phyloP scores from a whole-genome alignment of 73 alveolate species.

The Paramecium pentaurelia region DNA sequence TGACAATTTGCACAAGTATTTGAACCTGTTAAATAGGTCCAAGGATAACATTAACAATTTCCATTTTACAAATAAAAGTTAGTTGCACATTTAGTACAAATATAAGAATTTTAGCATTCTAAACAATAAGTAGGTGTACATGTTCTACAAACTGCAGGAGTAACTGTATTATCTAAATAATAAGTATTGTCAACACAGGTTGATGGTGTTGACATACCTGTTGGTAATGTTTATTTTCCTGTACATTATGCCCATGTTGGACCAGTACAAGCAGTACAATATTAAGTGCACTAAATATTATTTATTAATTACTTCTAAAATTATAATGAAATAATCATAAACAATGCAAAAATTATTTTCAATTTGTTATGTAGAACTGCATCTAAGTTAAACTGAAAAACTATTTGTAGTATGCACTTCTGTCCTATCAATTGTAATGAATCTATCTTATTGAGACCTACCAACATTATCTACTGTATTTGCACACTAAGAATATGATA shows the following conservation, averaged over 20 bases:
- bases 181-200: neutral
- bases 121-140: neutral
- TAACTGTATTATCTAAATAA: neutral
- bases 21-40: neutral
- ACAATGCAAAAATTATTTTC: neutral
- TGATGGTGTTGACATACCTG: neutral
- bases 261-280: neutral
- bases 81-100: neutral
- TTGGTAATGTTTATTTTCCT: neutral
- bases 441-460: neutral
- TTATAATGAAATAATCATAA: neutral
- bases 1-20: neutral
- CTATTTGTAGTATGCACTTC: neutral
- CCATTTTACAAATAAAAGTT: neutral
- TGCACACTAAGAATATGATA: neutral
- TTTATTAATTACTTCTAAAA: neutral
- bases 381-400: neutral
- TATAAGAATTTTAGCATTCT: neutral
- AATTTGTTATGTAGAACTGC: neutral
- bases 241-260: neutral
- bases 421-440: neutral
- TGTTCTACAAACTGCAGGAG: neutral
- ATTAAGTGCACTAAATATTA: neutral
- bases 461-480: neutral
- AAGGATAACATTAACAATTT: neutral